Conservation (phyloP, 768 basidiomycete genomes). For the Russula griseocarnosa region DNA sequence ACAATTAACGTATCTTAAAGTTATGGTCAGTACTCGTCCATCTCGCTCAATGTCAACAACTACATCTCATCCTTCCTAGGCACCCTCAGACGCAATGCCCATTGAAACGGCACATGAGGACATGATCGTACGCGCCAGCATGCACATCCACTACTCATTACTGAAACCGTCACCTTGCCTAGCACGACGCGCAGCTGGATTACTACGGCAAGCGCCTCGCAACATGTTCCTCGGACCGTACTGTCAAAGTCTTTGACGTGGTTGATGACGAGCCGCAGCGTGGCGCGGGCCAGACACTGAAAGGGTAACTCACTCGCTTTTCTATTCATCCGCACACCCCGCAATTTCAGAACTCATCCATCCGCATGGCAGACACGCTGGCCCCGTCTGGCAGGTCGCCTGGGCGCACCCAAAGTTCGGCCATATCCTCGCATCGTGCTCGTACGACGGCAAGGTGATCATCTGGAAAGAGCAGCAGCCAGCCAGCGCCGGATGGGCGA, state of each 20-base stretch:
- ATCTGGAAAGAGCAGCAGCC: constrained; percentile 91
- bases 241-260: constrained; percentile 92
- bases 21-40: constrained; percentile 16
- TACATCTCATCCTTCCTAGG: neutral
- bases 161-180: neutral
- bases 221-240: constrained; percentile 94
- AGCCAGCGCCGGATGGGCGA: constrained; percentile 66
- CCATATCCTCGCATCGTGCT: constrained; percentile 94
- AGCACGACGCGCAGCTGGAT: constrained; percentile 98
- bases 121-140: constrained; percentile 79
- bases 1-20: neutral
- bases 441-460: constrained; percentile 96
- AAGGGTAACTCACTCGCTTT: constrained; percentile 54
- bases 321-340: neutral
- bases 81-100: constrained; percentile 60
- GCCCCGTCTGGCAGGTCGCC: constrained; percentile 96
- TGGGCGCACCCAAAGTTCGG: constrained; percentile 99
- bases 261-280: constrained; percentile 80
- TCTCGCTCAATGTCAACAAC: neutral
- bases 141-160: neutral
- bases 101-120: constrained; percentile 97
- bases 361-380: constrained; percentile 66
- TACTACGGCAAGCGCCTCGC: constrained; percentile 97
- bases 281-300: constrained; percentile 64
- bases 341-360: too few species aligned